A percentile compares a stretch with the other conserved stretches of the same genome.
phyloP scores from a whole-genome alignment of 2,329 filamentous ascomycete species.

The Fusarium heterosporum region DNA sequence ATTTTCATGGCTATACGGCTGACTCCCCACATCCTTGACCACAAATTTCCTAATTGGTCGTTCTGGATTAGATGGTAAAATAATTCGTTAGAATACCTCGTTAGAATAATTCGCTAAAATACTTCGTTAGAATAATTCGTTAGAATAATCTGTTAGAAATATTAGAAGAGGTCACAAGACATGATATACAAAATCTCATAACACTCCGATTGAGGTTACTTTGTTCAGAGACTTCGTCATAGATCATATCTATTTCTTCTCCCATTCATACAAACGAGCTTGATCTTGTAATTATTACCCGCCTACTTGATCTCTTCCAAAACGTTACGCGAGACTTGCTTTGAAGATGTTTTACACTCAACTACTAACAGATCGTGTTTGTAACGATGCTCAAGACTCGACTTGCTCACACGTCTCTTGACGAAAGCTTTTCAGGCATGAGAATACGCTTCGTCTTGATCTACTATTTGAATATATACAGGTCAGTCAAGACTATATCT shows the following conservation, averaged over 20 bases:
- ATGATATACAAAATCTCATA: not conserved
- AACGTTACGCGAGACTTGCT: no score
- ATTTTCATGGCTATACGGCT: not conserved
- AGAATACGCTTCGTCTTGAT: not conserved
- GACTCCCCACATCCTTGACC: constrained; percentile 1
- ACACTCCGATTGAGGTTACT: not conserved
- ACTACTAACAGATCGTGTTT: no score
- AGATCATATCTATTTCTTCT: no score
- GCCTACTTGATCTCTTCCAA: no score
- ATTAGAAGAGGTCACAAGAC: not conserved
- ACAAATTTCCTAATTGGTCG: not conserved
- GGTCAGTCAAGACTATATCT: not conserved
- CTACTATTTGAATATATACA: not conserved
- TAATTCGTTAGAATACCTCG: not conserved
- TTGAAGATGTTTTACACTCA: no score
- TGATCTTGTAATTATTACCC: no score
- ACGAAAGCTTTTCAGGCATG: not conserved
- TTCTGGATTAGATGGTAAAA: constrained; percentile 9
- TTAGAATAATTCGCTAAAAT: not conserved
- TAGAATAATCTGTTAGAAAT: not conserved
- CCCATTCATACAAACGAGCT: no score
- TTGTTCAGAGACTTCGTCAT: no score
- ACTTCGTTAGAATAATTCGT: not conserved
- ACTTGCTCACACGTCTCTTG: not conserved
- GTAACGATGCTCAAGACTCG: not conserved